phyloP scores from a whole-genome alignment of 768 basidiomycete genomes.

The Trametes punicea region DNA sequence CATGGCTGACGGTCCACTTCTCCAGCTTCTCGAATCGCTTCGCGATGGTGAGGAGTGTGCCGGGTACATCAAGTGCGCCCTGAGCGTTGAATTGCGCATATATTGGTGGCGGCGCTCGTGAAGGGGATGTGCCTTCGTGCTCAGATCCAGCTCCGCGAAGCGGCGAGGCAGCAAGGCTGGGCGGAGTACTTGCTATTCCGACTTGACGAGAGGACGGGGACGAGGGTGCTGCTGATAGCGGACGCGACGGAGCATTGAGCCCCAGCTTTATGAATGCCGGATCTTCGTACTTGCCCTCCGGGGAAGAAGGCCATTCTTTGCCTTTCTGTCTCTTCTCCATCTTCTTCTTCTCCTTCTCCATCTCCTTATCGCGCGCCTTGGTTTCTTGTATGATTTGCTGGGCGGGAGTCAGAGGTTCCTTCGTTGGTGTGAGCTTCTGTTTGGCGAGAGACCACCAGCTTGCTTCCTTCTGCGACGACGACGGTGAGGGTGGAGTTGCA shows the following conservation, averaged over 20 bases:
- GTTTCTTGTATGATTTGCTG: slow-evolving; percentile 78
- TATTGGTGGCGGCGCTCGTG: slow-evolving; percentile 60
- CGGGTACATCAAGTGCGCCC: slow-evolving; percentile 71
- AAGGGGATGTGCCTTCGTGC: slow-evolving; percentile 40
- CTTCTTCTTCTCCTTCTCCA: slow-evolving; percentile 41
- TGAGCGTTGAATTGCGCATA: slow-evolving; percentile 74
- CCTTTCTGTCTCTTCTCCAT: slow-evolving; percentile 24
- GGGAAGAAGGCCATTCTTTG: slow-evolving; percentile 52
- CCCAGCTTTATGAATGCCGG: slow-evolving; percentile 54
- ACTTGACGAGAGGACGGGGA: slow-evolving; percentile 66
- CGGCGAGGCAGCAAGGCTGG: slow-evolving; percentile 63
- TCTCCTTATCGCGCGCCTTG: slow-evolving; percentile 62
- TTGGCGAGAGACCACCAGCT: slow-evolving; percentile 79
- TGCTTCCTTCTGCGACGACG: slow-evolving; percentile 59
- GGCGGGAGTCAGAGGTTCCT: slow-evolving; percentile 77
- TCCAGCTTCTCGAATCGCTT: slow-evolving; percentile 86
- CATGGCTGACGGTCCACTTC: slow-evolving; percentile 86
- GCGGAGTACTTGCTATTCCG: slow-evolving; percentile 43
- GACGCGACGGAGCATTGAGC: slow-evolving; percentile 43
- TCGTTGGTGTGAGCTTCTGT: slow-evolving; percentile 73
- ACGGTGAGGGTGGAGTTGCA: slow-evolving; percentile 56
- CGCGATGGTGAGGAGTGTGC: slow-evolving; percentile 70
- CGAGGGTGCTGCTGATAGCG: slow-evolving; percentile 51
- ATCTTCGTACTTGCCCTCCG: slow-evolving; percentile 53
- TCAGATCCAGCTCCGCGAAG: slow-evolving; percentile 44